phyloP scores from a whole-genome alignment of 257 asterid genomes.

The Phtheirospermum japonicum region DNA sequence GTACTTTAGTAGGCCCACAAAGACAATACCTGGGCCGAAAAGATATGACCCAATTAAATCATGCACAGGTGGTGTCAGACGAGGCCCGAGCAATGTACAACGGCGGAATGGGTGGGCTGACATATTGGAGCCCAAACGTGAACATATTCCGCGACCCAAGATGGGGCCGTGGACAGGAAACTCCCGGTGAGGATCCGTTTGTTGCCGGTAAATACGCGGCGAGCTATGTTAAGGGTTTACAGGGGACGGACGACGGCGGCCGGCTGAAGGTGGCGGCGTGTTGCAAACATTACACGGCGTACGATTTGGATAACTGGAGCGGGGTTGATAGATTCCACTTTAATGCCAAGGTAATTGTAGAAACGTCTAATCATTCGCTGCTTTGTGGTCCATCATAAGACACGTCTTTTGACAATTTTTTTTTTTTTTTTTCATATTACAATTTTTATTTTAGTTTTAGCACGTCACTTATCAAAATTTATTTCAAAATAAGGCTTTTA shows the following conservation, averaged over 20 bases:
- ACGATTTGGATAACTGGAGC: slow-evolving; percentile 81
- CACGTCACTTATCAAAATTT: no score
- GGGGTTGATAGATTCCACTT: slow-evolving; percentile 82
- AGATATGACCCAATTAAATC: slow-evolving; percentile 4
- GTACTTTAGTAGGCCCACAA: slow-evolving; percentile 28
- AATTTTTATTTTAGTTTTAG: no score
- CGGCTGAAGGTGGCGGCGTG: slow-evolving; percentile 84
- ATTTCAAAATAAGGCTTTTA: no score
- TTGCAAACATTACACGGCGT: slow-evolving; percentile 89
- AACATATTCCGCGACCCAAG: slow-evolving; percentile 84
- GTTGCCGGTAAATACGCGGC: slow-evolving; percentile 68
- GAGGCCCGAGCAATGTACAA: slow-evolving; percentile 93
- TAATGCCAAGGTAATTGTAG: slow-evolving; percentile 58
- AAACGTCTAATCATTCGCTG: not conserved
- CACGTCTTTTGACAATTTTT: no score
- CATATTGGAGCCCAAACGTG: slow-evolving; percentile 92
- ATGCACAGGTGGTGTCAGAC: slow-evolving; percentile 67
- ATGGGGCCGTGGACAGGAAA: slow-evolving; percentile 96
- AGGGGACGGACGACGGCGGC: slow-evolving; percentile 57
- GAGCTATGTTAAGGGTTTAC: slow-evolving; percentile 67
- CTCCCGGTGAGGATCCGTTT: slow-evolving; percentile 88
- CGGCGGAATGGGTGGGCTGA: slow-evolving; percentile 73
- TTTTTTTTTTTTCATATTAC: no score
- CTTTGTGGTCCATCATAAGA: not conserved
- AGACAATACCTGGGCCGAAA: slow-evolving; percentile 3